Evolutionary conservation across 352 stramenopile genomes (phyloP), one percentile per base, ranked within the genome.

Genomic region (Globisporangium sylvaticum): DNA sequence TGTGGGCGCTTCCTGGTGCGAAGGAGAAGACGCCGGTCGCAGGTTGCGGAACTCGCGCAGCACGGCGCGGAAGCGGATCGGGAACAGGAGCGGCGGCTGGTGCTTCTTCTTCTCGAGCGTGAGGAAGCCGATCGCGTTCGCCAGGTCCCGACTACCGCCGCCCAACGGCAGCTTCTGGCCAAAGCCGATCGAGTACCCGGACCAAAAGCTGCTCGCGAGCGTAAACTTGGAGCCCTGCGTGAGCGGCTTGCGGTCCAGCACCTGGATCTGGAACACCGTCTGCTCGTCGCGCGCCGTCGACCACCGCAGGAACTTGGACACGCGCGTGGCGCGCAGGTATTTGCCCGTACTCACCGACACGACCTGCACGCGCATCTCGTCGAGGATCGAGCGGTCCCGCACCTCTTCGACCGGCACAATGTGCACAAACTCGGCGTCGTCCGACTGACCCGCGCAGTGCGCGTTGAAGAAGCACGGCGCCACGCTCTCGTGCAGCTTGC

Each of bases 101-200:
- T 86, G 79, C 65, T 90, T 90, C 59, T 73, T 78, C 66, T 88
- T 88, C 64, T 90, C 81, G n/a, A 90, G 64, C 15, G 81, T 90
- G 8, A 90, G 46, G 37, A 84, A 85, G 3, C 81, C 81, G 61
- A 88, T 83, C 2, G 81, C 79, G 48, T 86, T 87, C 20, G 70
- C 72, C 0, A 90, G 57, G 44, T 80, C 78, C 15, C 80, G 72
- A 22, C 75, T 73, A 0, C 78, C 79, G 10, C 78, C 79, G 14
- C 81, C 81, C 0, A 90, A 54, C 18, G 81, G 81, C 58, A 85
- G 71, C 8, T 69, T 79, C 70, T 88, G 81, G 8, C 76, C 86
- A 65, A 90, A 88, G 22, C 81, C 79, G 12, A 90, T 68, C 1
- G 74, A 68, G 14, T 73, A 73, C 31, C 81, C 78, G 0, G 77